Conservation (phyloP, 2,329 filamentous ascomycete species). For the Hypoxylon sp. region DNA sequence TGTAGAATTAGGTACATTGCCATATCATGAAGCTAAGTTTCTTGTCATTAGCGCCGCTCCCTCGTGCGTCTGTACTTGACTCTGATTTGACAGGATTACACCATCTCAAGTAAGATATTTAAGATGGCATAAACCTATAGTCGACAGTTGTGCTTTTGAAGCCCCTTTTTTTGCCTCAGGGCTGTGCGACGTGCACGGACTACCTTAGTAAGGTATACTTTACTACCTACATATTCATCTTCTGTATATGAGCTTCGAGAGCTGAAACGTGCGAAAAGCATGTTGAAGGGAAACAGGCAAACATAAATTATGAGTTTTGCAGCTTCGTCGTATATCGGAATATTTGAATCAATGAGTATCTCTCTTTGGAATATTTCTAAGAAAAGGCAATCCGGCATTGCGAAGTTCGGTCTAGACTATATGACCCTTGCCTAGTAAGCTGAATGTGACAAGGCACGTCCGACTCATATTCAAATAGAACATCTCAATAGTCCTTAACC, state of each 20-base stretch:
- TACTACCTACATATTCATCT: too few relatives aligned
- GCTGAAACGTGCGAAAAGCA: neutral
- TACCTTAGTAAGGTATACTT: conserved; percentile 13
- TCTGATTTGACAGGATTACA: neutral
- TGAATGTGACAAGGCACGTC: too few relatives aligned
- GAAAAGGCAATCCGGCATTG: neutral
- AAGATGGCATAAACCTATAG: neutral
- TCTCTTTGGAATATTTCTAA: neutral
- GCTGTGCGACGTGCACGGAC: neutral
- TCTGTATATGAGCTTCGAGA: neutral
- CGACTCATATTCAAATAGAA: neutral
- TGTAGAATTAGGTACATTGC: too few relatives aligned
- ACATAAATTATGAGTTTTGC: neutral
- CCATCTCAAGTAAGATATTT: conserved; percentile 1
- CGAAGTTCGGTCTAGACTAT: neutral
- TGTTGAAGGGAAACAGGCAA: neutral
- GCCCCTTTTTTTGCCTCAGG: conserved; percentile 7
- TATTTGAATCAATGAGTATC: neutral
- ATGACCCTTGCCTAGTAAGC: neutral
- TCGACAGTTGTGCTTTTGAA: neutral
- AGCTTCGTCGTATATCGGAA: too few relatives aligned
- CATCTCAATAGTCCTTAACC: neutral
- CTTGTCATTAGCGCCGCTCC: neutral
- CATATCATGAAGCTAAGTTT: neutral
- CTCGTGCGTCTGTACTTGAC: neutral